Conservation (phyloP, 1,284 basidiomycete genomes). For the Golubevia sp. region DNA sequence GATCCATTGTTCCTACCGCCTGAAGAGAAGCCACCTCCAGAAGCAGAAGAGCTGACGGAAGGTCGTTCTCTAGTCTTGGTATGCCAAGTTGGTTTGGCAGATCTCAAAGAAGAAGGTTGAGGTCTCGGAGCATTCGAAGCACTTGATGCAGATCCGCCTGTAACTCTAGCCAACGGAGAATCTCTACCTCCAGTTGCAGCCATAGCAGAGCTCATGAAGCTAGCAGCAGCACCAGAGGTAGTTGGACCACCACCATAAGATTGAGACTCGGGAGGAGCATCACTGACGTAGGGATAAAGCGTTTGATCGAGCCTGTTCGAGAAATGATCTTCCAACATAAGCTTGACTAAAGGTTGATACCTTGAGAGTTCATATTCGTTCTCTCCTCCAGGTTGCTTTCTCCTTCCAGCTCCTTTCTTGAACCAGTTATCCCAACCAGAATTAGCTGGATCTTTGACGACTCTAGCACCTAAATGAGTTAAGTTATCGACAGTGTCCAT, state of each 20-base stretch:
- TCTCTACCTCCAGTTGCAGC: slow-evolving; percentile 63
- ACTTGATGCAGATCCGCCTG: background rate
- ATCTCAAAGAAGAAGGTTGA: slow-evolving; percentile 30
- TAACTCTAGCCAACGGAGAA: background rate
- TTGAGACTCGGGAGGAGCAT: slow-evolving; percentile 70
- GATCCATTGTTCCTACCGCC: slow-evolving; percentile 2
- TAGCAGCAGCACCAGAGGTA: slow-evolving; percentile 63
- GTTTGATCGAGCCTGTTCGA: slow-evolving; percentile 76
- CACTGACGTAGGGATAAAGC: slow-evolving; percentile 88
- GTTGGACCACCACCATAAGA: slow-evolving; percentile 22
- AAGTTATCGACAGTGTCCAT: slow-evolving; percentile 93
- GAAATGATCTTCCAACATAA: slow-evolving; percentile 87
- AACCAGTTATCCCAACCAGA: slow-evolving; percentile 36
- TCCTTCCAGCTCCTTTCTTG: slow-evolving; percentile 72
- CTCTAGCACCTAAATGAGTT: slow-evolving; percentile 78
- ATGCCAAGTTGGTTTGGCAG: slow-evolving; percentile 48
- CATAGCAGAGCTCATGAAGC: slow-evolving; percentile 38
- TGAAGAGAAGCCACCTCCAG: background rate
- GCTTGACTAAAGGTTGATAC: slow-evolving; percentile 83
- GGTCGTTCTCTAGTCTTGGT: slow-evolving; percentile 6
- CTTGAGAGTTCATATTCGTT: slow-evolving; percentile 95
- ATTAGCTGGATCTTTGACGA: slow-evolving; percentile 70
- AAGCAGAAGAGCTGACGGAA: background rate
- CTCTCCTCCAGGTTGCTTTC: slow-evolving; percentile 73
- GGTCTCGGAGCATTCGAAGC: slow-evolving; percentile 1